Percentiles rank a stretch among this genome's conserved stretches.
Conservation (phyloP, 805 yeast species). For the Peterozyma xylosa region DNA sequence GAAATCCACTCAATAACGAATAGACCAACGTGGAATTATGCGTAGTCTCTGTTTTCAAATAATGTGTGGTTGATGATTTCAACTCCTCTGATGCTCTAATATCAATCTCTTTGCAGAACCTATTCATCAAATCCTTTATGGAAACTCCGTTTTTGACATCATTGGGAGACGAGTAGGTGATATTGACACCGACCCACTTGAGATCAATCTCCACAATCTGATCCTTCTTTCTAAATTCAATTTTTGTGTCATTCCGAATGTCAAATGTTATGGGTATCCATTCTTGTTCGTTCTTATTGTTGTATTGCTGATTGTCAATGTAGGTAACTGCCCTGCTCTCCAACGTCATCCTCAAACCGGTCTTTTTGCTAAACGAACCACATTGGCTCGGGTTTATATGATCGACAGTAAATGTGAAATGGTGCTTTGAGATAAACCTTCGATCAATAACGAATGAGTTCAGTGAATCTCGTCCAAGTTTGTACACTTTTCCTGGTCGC, state of each 20-base stretch:
- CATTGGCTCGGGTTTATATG: background rate
- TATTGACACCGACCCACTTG: constrained; percentile 3
- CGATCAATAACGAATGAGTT: background rate
- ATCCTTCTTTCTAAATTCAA: constrained; percentile 3
- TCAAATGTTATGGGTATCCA: constrained; percentile 2
- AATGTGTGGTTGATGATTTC: constrained; percentile 4
- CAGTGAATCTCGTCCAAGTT: background rate
- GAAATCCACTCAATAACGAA: constrained; percentile 3
- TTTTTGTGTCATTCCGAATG: background rate
- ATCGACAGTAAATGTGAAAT: background rate
- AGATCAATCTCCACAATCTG: background rate
- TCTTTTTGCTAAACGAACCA: background rate
- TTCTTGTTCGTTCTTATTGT: constrained; percentile 1
- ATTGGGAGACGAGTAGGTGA: background rate
- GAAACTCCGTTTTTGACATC: background rate
- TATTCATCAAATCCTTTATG: background rate
- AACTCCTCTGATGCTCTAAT: constrained; percentile 2
- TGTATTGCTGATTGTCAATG: constrained; percentile 1
- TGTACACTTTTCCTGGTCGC: background rate
- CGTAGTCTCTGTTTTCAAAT: constrained; percentile 1
- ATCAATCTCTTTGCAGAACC: constrained; percentile 1
- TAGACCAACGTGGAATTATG: constrained; percentile 2
- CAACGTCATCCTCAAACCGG: constrained; percentile 2
- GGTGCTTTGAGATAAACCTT: background rate
- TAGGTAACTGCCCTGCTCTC: constrained; percentile 7